Evolutionary conservation across 2,329 filamentous ascomycete genomes (phyloP), one percentile per base, ranked within the genome.

Genomic region (Didymella sp.): DNA sequence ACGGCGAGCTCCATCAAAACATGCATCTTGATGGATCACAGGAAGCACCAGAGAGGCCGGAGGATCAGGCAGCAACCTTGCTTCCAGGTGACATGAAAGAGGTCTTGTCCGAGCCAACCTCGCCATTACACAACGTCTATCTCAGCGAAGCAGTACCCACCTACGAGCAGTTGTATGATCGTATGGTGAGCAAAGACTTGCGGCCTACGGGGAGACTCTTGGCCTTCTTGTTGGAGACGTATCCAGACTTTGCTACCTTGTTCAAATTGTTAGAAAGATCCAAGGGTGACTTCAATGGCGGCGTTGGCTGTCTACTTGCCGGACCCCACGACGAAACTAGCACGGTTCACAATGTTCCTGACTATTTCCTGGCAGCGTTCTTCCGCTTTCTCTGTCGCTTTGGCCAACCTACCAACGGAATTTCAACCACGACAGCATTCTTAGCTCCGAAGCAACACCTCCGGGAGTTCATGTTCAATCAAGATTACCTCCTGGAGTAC

Each of bases 61-160:
- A 41, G 21, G 12, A 41, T 12, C 38, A 41, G 13, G 28, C 52
- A 21, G 19, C 43, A 9, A 35, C 51, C 3, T 66, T 80, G 13
- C 68, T 85, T 2, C 85, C 88, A 6, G 89, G 89, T 12, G 88
- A 90, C 63, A 78, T 78, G 35, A 79, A 74, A 56, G 85, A 87
- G 66, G 77, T 84, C 9, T 74, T 80, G 40, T 78, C 84, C 5
- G 80, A 85, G 19, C 76, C 87, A 19, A 81, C 85, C 52, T 73
- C 90, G 81, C 72, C 82, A 81, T 67, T 89, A 56, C 82, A 87
- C n/a, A 85, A 87, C 51, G 89, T 90, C 55, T 85, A 85, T 62
- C 82, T 85, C 35, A 81, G 85, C n/a, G 77, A 86, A 40, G 77
- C 80, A 13, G 85, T 89, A 1, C 89, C 89, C 2, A 81, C 79